These are phyloP conservation scores for Metschnikowia colocasiae DNA, from an alignment of 805 yeast species.

Conservation along the genomic window DNA sequence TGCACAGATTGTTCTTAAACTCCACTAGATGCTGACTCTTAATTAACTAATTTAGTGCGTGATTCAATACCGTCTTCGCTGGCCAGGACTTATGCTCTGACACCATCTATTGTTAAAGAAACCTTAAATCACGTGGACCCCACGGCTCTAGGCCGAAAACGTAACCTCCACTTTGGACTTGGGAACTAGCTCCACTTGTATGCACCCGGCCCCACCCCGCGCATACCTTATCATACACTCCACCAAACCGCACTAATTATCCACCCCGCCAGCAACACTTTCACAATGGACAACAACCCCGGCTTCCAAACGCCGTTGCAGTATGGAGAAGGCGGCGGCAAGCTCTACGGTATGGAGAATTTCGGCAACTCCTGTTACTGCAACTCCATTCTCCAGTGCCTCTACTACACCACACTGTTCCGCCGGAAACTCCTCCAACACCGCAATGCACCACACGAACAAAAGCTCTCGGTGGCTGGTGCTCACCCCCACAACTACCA, in stretches of 20 bases:
- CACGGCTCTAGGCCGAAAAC: too few species aligned
- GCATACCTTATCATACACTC: slow-evolving; percentile 4
- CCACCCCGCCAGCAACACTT: too few species aligned
- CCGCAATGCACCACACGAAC: slow-evolving; percentile 30
- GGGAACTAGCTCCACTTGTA: background rate
- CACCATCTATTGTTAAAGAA: too few species aligned
- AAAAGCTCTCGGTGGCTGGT: slow-evolving; percentile 28
- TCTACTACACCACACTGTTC: slow-evolving; percentile 70
- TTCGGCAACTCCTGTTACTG: slow-evolving; percentile 93
- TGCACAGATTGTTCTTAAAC: too few species aligned
- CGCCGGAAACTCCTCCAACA: slow-evolving; percentile 47
- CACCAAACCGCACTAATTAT: too few species aligned
- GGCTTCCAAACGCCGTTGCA: slow-evolving; percentile 1
- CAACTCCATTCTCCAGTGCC: slow-evolving; percentile 86
- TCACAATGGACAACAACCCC: background rate
- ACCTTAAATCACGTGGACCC: background rate
- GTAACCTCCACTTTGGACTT: background rate
- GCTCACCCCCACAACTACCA: slow-evolving; percentile 35
- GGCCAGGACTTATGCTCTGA: too few species aligned
- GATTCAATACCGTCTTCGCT: too few species aligned
- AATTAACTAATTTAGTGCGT: too few species aligned
- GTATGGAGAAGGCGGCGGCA: slow-evolving; percentile 63
- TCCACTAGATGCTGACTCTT: too few species aligned
- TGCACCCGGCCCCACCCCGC: slow-evolving; percentile 1
- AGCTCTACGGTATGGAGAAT: slow-evolving; percentile 77